phyloP scores from a whole-genome alignment of 352 stramenopile genomes.

The Phytophthora kernoviae region DNA sequence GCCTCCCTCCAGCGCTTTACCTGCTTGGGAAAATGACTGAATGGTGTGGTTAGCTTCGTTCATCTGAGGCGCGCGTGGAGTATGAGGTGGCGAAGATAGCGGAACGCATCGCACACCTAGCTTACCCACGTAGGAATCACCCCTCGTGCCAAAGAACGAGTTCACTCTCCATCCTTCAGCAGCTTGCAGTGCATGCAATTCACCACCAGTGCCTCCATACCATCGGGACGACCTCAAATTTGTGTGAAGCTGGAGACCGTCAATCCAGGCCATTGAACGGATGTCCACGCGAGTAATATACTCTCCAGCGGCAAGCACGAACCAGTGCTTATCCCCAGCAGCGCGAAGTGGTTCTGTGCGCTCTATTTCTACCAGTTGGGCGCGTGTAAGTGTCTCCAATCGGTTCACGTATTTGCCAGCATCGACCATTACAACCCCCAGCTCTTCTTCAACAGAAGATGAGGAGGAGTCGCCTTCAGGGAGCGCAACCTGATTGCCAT shows the following conservation, averaged over 20 bases:
- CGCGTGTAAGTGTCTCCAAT: conserved; percentile 44
- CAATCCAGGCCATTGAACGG: conserved; percentile 63
- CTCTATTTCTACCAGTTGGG: conserved; percentile 42
- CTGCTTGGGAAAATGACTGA: conserved; percentile 21
- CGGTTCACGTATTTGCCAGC: conserved; percentile 48
- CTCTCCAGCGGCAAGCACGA: conserved; percentile 50
- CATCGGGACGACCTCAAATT: conserved; percentile 62
- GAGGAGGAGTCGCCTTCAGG: conserved; percentile 25
- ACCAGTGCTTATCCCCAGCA: conserved; percentile 39
- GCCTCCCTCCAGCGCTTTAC: conserved; percentile 34
- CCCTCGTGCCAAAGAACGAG: conserved; percentile 58
- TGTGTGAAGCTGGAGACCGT: conserved; percentile 70
- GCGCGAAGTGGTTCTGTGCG: conserved; percentile 22
- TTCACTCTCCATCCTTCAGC: conserved; percentile 47
- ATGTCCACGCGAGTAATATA: conserved; percentile 61
- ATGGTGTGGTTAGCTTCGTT: conserved; percentile 1
- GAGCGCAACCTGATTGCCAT: conserved; percentile 42
- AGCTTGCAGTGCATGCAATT: conserved; percentile 45
- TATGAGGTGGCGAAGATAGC: conserved; percentile 4
- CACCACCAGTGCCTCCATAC: conserved; percentile 62
- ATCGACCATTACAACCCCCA: conserved; percentile 53
- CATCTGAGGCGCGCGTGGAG: background rate
- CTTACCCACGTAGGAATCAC: conserved; percentile 52
- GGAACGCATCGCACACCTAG: conserved; percentile 46
- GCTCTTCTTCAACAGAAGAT: conserved; percentile 20